Conservation (phyloP, 139 green algal genomes). For the Monoraphidium neglectum region DNA sequence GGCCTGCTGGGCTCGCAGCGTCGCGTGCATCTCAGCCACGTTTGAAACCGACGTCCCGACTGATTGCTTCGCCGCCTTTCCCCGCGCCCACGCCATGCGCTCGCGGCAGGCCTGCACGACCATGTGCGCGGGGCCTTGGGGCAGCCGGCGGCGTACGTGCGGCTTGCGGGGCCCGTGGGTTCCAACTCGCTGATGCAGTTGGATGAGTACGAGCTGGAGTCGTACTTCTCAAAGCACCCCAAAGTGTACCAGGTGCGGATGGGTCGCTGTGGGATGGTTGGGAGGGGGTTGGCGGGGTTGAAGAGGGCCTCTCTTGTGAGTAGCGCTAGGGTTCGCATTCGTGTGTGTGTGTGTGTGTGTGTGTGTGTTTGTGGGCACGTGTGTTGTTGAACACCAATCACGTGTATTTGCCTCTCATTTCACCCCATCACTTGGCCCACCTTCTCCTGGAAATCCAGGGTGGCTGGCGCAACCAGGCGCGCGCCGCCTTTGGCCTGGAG, state of each 20-base stretch:
- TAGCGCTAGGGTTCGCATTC: neutral
- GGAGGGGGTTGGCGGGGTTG: neutral
- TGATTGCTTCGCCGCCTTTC: too few species aligned
- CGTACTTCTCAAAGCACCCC: conserved; percentile 54
- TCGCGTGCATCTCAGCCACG: too few species aligned
- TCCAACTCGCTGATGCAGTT: conserved; percentile 48
- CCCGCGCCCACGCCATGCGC: too few species aligned
- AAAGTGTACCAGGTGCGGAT: conserved; percentile 30
- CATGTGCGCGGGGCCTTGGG: neutral
- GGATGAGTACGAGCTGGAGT: conserved; percentile 16
- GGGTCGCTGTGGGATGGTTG: neutral
- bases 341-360: neutral
- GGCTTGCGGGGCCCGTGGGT: conserved; percentile 29
- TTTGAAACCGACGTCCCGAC: too few species aligned
- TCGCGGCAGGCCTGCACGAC: conserved; percentile 18
- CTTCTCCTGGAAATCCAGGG: too few species aligned
- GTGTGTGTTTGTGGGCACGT: neutral
- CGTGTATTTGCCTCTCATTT: neutral
- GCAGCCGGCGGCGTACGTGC: conserved; percentile 40
- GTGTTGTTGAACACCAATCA: neutral
- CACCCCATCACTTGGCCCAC: neutral
- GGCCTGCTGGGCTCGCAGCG: too few species aligned
- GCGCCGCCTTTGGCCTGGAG: conserved; percentile 37
- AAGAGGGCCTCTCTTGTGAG: neutral
- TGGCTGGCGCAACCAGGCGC: conserved; percentile 42